A percentile compares a stretch with the other conserved stretches of the same genome.
phyloP scores from a whole-genome alignment of 768 basidiomycete genomes.

The Chalciporus sphaerocephalus region DNA sequence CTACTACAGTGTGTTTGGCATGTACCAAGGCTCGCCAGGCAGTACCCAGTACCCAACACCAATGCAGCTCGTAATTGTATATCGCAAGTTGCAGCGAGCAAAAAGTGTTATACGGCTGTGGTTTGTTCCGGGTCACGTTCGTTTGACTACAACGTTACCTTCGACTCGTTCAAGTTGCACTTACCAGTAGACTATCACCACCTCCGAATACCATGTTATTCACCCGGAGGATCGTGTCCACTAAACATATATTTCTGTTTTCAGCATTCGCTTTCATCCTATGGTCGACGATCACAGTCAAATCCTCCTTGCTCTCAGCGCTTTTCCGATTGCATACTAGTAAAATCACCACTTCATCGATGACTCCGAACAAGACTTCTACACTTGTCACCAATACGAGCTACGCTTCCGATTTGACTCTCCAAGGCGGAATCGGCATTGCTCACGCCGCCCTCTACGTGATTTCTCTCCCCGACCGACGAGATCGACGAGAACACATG shows the following conservation, averaged over 20 bases:
- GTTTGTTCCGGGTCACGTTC: no score
- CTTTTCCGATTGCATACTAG: slow-evolving; percentile 18
- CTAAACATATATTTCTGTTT: slow-evolving; percentile 21
- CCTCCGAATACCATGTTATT: not conserved
- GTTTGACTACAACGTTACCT: no score
- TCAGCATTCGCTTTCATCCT: slow-evolving; percentile 19
- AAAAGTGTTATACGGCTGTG: no score
- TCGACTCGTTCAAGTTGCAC: not conserved
- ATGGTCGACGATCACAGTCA: slow-evolving; percentile 14
- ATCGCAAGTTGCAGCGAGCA: no score
- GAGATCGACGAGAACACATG: slow-evolving; percentile 57
- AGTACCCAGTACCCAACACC: no score
- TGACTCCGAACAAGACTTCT: not conserved
- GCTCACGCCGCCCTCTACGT: slow-evolving; percentile 46
- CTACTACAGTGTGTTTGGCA: no score
- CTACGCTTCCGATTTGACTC: not conserved
- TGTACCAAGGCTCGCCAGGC: no score
- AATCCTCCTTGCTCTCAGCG: slow-evolving; percentile 9
- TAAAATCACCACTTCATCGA: not conserved
- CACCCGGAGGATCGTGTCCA: slow-evolving; percentile 10
- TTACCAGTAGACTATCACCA: no score
- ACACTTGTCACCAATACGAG: not conserved
- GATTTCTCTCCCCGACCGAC: slow-evolving; percentile 53
- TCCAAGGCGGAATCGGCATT: slow-evolving; percentile 31
- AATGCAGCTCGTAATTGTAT: no score